phyloP scores from a whole-genome alignment of 2,329 filamentous ascomycete species.

The Colletotrichum liaoningense region DNA sequence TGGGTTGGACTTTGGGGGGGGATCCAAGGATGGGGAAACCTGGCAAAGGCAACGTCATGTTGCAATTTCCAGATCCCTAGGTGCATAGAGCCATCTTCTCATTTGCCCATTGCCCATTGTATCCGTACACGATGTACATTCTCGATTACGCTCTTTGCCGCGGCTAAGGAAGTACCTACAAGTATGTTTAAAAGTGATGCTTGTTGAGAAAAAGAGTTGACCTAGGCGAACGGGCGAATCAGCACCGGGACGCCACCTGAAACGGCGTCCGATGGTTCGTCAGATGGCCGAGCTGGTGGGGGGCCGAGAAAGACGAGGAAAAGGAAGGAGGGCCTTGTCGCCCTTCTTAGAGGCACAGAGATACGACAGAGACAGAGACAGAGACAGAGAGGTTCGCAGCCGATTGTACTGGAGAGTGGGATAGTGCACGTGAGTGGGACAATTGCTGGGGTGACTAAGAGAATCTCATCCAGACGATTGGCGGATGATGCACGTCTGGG shows the following conservation, averaged over 20 bases:
- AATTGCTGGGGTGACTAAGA: neutral
- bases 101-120: neutral
- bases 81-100: neutral
- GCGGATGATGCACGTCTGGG: slow-evolving; percentile 28
- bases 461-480: slow-evolving; percentile 18
- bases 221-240: slow-evolving; percentile 17
- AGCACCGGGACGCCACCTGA: slow-evolving; percentile 19
- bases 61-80: slow-evolving; percentile 20
- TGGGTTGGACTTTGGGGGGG: neutral
- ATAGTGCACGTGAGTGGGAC: neutral
- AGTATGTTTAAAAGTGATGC: neutral
- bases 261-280: slow-evolving; percentile 32
- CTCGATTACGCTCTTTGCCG: slow-evolving; percentile 19
- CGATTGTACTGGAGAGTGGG: neutral
- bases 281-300: slow-evolving; percentile 12
- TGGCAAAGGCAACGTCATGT: slow-evolving; percentile 12
- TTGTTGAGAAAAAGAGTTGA: neutral
- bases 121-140: neutral
- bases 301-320: neutral
- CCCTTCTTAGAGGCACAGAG: too few species aligned
- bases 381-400: neutral
- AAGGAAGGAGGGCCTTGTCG: neutral
- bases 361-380: too few species aligned
- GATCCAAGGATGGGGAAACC: neutral
- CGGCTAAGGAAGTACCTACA: neutral